Evolutionary conservation across 176 grass and related monocot genomes (phyloP).

Genomic region (Oryza longistaminata): DNA sequence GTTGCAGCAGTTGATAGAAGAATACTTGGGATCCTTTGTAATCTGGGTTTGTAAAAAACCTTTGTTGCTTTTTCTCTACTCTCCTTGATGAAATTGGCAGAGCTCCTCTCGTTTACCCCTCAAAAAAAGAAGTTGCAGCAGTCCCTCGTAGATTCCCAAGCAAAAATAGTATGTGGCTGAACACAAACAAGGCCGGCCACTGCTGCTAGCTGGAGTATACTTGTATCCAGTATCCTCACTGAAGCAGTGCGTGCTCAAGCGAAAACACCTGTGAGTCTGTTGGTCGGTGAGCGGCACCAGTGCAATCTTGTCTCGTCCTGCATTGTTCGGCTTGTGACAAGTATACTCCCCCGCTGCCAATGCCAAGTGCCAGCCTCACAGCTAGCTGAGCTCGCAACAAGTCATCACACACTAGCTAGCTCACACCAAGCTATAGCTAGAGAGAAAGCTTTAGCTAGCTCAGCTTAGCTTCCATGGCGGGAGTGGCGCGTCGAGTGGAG

Average conservation of each 20-base stretch:
- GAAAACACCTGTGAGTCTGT: conserved; percentile 44
- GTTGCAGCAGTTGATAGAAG: too few species aligned
- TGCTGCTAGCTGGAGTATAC: background rate
- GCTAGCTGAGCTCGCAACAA: background rate
- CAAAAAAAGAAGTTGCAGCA: too few species aligned
- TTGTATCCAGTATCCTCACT: background rate
- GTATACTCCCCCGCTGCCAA: conserved; percentile 25
- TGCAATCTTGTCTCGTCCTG: conserved; percentile 29
- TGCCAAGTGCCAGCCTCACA: conserved; percentile 23
- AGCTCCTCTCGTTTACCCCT: too few species aligned
- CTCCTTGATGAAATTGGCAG: too few species aligned
- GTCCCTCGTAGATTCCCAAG: background rate
- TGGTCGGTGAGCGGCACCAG: conserved; percentile 28
- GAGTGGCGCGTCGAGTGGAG: background rate
- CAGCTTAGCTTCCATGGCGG: conserved; percentile 18
- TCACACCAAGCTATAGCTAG: background rate
- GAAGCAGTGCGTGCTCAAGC: background rate
- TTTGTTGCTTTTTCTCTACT: too few species aligned
- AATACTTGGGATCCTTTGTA: too few species aligned
- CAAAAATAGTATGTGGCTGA: background rate
- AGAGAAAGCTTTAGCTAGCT: background rate
- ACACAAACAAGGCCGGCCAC: background rate
- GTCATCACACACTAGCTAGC: background rate
- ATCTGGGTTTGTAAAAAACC: too few species aligned
- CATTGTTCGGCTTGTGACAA: conserved; percentile 18